A percentile compares a stretch with the other conserved stretches of the same genome.
These are phyloP conservation scores for Sclerotinia nivalis DNA, from an alignment of 2,329 filamentous ascomycete species.

Conservation along the genomic window DNA sequence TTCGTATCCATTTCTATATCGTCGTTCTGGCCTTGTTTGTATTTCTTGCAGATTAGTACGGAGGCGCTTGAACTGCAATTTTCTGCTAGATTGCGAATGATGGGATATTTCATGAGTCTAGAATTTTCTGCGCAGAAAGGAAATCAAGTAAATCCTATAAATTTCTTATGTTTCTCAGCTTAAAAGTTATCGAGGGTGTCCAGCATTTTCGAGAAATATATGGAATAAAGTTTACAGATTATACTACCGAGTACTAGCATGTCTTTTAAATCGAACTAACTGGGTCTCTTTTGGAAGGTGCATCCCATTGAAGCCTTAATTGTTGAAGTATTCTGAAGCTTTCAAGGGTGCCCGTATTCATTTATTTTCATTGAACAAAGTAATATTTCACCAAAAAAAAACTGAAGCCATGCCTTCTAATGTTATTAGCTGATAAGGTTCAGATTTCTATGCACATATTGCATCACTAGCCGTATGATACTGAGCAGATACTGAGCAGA, in stretches of 20 bases:
- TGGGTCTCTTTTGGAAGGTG: background rate
- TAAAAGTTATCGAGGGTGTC: background rate
- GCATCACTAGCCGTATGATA: background rate
- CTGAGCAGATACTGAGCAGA: background rate
- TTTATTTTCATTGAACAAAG: background rate
- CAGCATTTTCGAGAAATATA: background rate
- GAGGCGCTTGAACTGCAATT: no score
- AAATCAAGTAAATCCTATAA: background rate
- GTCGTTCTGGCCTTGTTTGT: background rate
- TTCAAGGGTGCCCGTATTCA: background rate
- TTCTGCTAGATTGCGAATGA: no score
- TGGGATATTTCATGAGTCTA: background rate
- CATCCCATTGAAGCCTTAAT: rapidly evolving
- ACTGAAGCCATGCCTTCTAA: background rate
- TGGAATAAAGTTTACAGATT: background rate
- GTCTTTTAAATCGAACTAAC: background rate
- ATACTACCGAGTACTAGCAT: background rate
- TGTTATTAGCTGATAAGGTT: background rate
- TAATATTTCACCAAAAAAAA: background rate
- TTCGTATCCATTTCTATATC: background rate
- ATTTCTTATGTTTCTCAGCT: background rate
- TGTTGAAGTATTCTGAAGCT: background rate
- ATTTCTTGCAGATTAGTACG: no score
- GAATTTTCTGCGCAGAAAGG: background rate
- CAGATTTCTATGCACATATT: background rate